phyloP scores from a whole-genome alignment of 371 early-diverging fungal species.

The Batkoa obscura region DNA sequence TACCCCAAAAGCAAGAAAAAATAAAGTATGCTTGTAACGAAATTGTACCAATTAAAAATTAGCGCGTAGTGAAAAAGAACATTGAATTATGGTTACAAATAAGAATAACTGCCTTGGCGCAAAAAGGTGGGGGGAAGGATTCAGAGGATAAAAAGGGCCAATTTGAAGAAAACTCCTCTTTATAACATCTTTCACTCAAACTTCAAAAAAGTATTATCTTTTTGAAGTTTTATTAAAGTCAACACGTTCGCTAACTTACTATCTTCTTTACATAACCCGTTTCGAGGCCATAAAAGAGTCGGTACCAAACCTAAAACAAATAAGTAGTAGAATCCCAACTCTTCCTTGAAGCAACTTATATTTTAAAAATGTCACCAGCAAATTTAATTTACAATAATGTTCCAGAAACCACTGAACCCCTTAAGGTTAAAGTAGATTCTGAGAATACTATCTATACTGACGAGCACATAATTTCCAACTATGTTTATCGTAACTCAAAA shows the following conservation, averaged over 20 bases:
- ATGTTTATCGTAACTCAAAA: slow-evolving; percentile 70
- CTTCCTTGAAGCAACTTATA: slow-evolving; percentile 14
- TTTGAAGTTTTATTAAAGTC: not conserved
- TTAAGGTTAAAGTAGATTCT: slow-evolving; percentile 64
- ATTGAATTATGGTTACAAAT: not conserved
- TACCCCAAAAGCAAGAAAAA: too few species aligned
- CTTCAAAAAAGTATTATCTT: not conserved
- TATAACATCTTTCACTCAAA: not conserved
- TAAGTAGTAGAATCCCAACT: slow-evolving; percentile 11
- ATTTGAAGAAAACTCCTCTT: too few species aligned
- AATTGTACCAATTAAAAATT: too few species aligned
- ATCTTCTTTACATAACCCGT: slow-evolving; percentile 65
- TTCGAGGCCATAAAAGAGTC: not conserved
- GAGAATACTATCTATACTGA: slow-evolving; percentile 74
- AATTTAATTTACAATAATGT: slow-evolving; percentile 11
- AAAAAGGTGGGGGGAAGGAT: too few species aligned
- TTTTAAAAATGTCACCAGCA: slow-evolving; percentile 13
- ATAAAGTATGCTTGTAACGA: too few species aligned
- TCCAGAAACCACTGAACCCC: slow-evolving; percentile 16
- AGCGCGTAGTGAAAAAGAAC: too few species aligned
- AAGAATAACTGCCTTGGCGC: not conserved
- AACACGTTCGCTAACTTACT: slow-evolving; percentile 64
- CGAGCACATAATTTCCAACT: slow-evolving; percentile 58
- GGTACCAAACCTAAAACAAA: slow-evolving; percentile 11
- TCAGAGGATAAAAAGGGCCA: too few species aligned